Evolutionary conservation across 345 rosid species (phyloP).

Genomic region (Iberis pinnata): DNA sequence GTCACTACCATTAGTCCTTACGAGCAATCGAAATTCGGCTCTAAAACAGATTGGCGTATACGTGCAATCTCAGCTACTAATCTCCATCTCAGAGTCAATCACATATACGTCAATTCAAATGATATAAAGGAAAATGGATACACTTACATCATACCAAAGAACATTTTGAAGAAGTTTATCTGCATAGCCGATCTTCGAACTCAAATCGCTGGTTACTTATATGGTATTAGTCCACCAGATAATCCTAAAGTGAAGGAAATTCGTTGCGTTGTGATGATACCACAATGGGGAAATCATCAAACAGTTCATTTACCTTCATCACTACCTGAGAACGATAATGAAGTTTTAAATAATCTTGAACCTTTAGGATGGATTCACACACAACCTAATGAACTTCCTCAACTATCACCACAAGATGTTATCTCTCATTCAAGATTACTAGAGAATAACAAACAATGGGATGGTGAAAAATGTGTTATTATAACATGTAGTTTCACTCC

Average conservation of each 20-base stretch:
- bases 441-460: slow-evolving; percentile 87
- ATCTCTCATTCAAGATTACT: slow-evolving; percentile 60
- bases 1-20: slow-evolving; percentile 73
- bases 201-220: slow-evolving; percentile 78
- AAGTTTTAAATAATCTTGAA: slow-evolving; percentile 79
- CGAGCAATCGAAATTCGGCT: slow-evolving; percentile 73
- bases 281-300: slow-evolving; percentile 85
- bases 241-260: slow-evolving; percentile 88
- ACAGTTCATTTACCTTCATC: slow-evolving; percentile 69
- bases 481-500: slow-evolving; percentile 95
- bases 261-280: slow-evolving; percentile 74
- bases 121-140: slow-evolving; percentile 84
- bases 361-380: slow-evolving; percentile 98
- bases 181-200: slow-evolving; percentile 80
- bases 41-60: slow-evolving; percentile 92
- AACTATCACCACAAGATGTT: slow-evolving; percentile 80
- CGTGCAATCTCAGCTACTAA: slow-evolving; percentile 92
- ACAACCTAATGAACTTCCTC: slow-evolving; percentile 92
- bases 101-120: slow-evolving; percentile 79
- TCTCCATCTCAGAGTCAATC: slow-evolving; percentile 80
- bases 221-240: slow-evolving; percentile 87
- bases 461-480: slow-evolving; percentile 80
- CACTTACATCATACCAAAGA: slow-evolving; percentile 91
- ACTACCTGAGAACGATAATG: slow-evolving; percentile 86
- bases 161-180: slow-evolving; percentile 82